Evolutionary conservation across 2,329 filamentous ascomycete species (phyloP).

Genomic region (Mycogone perniciosa): DNA sequence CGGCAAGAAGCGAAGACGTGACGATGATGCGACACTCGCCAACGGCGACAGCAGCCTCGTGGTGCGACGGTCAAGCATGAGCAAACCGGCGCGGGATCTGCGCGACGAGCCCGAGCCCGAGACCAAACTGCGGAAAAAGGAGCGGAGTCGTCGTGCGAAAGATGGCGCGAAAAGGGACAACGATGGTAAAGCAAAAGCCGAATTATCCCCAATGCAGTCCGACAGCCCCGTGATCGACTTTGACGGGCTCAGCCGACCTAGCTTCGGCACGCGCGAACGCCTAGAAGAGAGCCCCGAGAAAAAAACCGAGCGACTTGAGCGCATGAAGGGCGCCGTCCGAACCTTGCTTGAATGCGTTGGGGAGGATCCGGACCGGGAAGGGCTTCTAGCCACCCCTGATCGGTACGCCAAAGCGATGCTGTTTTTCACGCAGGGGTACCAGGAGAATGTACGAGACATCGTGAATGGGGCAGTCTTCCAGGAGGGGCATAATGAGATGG

Average conservation of each 20-base stretch:
- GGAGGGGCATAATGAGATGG: conserved; percentile 93
- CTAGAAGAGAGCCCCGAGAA: conserved; percentile 46
- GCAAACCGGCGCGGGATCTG: conserved; percentile 56
- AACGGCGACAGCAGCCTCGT: neutral
- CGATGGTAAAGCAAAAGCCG: neutral
- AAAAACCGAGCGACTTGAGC: conserved; percentile 46
- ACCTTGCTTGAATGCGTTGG: conserved; percentile 64
- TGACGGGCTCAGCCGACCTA: conserved; percentile 55
- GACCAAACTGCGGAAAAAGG: neutral
- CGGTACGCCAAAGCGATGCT: conserved; percentile 94
- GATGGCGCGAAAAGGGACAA: neutral
- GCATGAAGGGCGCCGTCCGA: conserved; percentile 55
- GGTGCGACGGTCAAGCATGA: conserved; percentile 45
- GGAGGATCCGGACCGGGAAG: conserved; percentile 60
- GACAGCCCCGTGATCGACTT: conserved; percentile 55
- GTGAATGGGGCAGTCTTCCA: conserved; percentile 94
- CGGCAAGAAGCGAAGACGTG: neutral
- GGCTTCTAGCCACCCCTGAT: conserved; percentile 63
- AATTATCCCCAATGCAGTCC: conserved; percentile 18
- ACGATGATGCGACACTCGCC: neutral
- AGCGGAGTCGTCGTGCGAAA: neutral
- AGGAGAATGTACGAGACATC: conserved; percentile 85
- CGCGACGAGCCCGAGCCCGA: conserved; percentile 43
- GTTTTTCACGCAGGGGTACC: conserved; percentile 94
- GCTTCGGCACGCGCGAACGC: conserved; percentile 57